Conservation (phyloP, 139 green algal species). For the Closterium sp. region DNA sequence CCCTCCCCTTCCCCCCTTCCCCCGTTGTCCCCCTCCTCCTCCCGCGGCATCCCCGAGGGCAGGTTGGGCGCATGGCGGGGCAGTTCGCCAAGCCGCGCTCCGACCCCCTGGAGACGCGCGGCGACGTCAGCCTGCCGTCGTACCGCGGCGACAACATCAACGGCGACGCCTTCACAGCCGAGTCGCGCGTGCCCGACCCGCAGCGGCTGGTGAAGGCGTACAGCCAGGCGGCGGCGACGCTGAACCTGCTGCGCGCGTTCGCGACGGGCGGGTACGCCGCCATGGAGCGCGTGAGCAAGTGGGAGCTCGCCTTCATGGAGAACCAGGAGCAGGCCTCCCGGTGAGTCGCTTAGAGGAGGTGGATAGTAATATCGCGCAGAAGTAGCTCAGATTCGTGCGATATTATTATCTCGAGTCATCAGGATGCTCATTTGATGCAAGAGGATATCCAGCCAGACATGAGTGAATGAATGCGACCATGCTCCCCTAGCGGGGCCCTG, state of each 20-base stretch:
- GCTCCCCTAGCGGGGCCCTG: no score
- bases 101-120: conserved; percentile 73
- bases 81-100: conserved; percentile 98
- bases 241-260: conserved; percentile 98
- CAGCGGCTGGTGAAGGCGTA: conserved; percentile 80
- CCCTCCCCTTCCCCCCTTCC: not conserved
- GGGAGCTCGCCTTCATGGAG: conserved; percentile 99
- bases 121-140: conserved; percentile 74
- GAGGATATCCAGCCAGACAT: no score
- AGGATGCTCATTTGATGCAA: no score
- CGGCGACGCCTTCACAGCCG: conserved; percentile 75
- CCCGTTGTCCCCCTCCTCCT: not conserved
- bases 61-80: conserved; percentile 92
- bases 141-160: conserved; percentile 99
- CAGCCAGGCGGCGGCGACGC: conserved; percentile 93
- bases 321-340: conserved; percentile 75
- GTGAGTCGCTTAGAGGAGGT: not conserved
- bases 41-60: not conserved
- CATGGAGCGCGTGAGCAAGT: conserved; percentile 85
- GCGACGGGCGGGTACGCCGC: conserved; percentile 90
- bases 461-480: no score
- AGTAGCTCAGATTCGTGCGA: no score
- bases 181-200: conserved; percentile 87
- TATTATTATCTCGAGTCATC: no score
- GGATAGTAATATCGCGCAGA: no score